phyloP scores from a whole-genome alignment of 805 yeast genomes.

The Scheffersomyces amazonensis region DNA sequence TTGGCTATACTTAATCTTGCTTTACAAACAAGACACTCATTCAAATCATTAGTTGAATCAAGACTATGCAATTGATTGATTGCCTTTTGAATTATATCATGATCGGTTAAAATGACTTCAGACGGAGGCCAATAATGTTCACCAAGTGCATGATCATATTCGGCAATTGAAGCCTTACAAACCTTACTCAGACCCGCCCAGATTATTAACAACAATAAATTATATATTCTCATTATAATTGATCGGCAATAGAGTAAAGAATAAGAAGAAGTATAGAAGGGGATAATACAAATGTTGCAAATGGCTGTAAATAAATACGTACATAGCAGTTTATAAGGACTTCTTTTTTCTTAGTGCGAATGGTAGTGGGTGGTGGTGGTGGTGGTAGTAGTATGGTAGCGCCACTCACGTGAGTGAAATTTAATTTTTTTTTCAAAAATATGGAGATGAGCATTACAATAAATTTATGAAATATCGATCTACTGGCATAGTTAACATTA shows the following conservation, averaged over 20 bases:
- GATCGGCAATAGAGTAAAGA: too few species aligned
- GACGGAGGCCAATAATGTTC: conserved; percentile 8
- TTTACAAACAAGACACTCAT: conserved; percentile 10
- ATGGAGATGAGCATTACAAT: conserved; percentile 1
- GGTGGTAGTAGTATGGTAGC: too few species aligned
- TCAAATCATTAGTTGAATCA: conserved; percentile 10
- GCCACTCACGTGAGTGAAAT: too few species aligned
- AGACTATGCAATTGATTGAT: conserved; percentile 11
- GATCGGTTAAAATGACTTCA: conserved; percentile 10
- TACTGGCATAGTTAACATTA: not conserved
- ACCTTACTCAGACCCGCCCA: too few species aligned
- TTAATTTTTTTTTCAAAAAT: not conserved
- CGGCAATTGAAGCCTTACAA: not conserved
- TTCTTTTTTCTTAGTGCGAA: too few species aligned
- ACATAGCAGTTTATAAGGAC: too few species aligned
- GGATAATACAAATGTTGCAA: too few species aligned
- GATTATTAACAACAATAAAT: too few species aligned
- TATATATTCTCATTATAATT: too few species aligned
- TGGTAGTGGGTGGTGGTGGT: too few species aligned
- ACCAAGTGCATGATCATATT: not conserved
- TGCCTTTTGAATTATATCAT: conserved; percentile 8
- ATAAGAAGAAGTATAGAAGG: too few species aligned
- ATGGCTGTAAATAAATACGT: too few species aligned
- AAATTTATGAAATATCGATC: not conserved
- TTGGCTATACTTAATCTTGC: conserved; percentile 13